Evolutionary conservation across 2,329 filamentous ascomycete species (phyloP), one percentile per base, ranked within the genome.

Genomic region (Phialemoniopsis sp.): DNA sequence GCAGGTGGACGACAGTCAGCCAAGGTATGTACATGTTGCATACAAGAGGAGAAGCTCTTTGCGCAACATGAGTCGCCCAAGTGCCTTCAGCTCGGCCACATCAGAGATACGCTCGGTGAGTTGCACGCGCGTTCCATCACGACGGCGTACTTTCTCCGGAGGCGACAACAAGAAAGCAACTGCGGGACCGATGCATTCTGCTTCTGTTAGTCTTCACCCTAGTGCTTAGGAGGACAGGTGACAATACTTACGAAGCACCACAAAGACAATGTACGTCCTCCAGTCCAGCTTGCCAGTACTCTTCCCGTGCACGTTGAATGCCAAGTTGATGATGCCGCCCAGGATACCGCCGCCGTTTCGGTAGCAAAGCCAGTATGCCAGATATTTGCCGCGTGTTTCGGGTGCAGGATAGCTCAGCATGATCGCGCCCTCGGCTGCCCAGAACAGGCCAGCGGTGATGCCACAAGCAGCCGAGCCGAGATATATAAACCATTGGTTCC

Each of bases 341-440:
- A 76, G 62, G 18, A 74, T 68, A 15, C 64, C 62, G 1, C 65
- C 66, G 3, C 58, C 51, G 13, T 62, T 62, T 14, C 62, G 60
- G 35, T 62, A 63, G 5, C 58, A 59, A 37, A 69, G 57, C 66
- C 67, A 71, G 18, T 58, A 70, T 0, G 78, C 80, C 1, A 84
- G 60, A 39, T 76, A 76, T n/a, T 67, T 67, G 0, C 77, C 78
- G 42, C 75, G 68, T 18, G 80, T 79, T 29, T 70, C 69, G 1
- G 79, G 75, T 45, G 83, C 80, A 0, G 80, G 80, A 47, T 85
- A 85, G 0, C 73, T 68, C 3, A 84, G 67, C 0, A 78, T 77
- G 41, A 85, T 81, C 0, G 82, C 80, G 2, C 76, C 80, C 61
- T 85, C 82, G 0, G 79, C 76, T 59, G 76, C 76, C 82, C 82